A percentile compares a stretch with the other conserved stretches of the same genome.
These are phyloP conservation scores for Phialemonium atrogriseum DNA, from an alignment of 2,329 filamentous ascomycete species.

Conservation along the genomic window DNA sequence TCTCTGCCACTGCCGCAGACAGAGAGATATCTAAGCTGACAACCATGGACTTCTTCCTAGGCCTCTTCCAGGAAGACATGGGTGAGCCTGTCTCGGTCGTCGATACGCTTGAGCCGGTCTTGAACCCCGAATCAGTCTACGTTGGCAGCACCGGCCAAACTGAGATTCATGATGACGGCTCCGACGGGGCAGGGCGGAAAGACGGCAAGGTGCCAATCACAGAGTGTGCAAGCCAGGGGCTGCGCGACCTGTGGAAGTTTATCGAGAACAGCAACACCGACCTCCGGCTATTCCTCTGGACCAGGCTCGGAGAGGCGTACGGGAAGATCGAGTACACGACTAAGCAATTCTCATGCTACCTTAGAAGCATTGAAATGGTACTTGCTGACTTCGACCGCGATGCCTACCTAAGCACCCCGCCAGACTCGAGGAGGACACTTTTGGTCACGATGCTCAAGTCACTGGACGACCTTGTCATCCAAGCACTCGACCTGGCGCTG, in stretches of 20 bases:
- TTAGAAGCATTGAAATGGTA: conserved; percentile 80
- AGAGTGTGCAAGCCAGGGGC: conserved; percentile 45
- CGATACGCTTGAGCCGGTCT: conserved; percentile 82
- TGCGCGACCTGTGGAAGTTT: conserved; percentile 79
- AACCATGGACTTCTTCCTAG: conserved; percentile 93
- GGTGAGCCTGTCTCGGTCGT: conserved; percentile 79
- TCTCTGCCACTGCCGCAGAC: conserved; percentile 77
- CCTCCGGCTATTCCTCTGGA: conserved; percentile 81
- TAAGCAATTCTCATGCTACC: conserved; percentile 79
- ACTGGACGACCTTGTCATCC: conserved; percentile 67
- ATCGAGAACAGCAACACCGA: conserved; percentile 74
- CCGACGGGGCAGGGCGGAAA: conserved; percentile 13
- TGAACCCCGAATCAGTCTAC: conserved; percentile 61
- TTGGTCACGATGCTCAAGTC: conserved; percentile 72
- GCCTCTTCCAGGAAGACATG: conserved; percentile 75
- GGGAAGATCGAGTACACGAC: conserved; percentile 74
- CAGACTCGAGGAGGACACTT: conserved; percentile 58
- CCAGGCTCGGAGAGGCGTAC: conserved; percentile 83
- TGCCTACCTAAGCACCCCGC: conserved; percentile 49
- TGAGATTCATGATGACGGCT: conserved; percentile 10
- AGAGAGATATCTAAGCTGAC: conserved; percentile 86
- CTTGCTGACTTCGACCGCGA: conserved; percentile 55
- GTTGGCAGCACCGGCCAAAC: conserved; percentile 16
- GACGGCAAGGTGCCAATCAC: conserved; percentile 31
- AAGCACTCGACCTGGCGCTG: conserved; percentile 59